These are phyloP conservation scores for Apiotrichum mycotoxinovorans DNA, from an alignment of 1,284 basidiomycete genomes.

Conservation along the genomic window DNA sequence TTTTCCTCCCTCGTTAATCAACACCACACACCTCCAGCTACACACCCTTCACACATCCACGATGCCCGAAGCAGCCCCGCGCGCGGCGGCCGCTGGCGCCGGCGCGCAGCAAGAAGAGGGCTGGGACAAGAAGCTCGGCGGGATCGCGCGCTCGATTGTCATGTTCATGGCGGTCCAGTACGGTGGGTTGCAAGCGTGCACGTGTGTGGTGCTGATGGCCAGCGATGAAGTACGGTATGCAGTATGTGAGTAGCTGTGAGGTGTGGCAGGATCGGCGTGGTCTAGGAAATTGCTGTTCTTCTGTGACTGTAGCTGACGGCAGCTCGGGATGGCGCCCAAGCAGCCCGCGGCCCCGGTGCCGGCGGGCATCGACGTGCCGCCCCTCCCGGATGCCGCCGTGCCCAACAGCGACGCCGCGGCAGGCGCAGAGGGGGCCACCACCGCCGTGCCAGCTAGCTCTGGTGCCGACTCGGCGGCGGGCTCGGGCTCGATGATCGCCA, in stretches of 20 bases:
- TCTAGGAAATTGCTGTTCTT: background rate
- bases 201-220: slow-evolving; percentile 2
- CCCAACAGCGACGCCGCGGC: background rate
- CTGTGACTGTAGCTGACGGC: background rate
- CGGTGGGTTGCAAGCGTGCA: slow-evolving; percentile 25
- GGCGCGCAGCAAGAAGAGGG: slow-evolving; percentile 15
- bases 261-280: background rate
- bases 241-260: slow-evolving; percentile 27
- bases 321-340: background rate
- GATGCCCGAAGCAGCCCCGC: slow-evolving; percentile 9
- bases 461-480: slow-evolving; percentile 7
- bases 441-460: slow-evolving; percentile 1
- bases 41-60: background rate
- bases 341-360: too few species aligned
- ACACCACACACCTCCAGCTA: background rate
- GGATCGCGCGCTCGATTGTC: slow-evolving; percentile 25
- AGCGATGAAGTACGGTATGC: slow-evolving; percentile 44
- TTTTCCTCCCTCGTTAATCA: too few species aligned
- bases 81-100: slow-evolving; percentile 7
- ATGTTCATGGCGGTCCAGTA: slow-evolving; percentile 38
- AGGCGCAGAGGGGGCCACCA: slow-evolving; percentile 1
- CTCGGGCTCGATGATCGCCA: slow-evolving; percentile 17
- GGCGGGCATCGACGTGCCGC: too few species aligned
- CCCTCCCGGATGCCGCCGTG: too few species aligned
- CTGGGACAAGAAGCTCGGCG: slow-evolving; percentile 16